Base-by-base conservation (phyloP, 225 moss, liverwort and hornwort species). In the Polytrichum commune region DNA sequence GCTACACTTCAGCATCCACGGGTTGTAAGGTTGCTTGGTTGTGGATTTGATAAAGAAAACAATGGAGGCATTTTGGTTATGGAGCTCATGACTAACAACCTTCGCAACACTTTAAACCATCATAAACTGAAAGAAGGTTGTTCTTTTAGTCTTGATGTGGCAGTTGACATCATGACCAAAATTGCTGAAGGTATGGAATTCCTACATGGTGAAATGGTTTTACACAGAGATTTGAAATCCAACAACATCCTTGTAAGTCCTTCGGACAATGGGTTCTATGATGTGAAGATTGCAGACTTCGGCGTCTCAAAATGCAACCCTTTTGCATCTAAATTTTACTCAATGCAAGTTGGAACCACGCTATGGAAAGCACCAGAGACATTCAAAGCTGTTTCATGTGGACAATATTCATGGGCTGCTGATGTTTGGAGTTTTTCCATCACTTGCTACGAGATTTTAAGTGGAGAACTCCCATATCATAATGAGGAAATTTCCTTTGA, bases 331-430 rank as follows among this genome's bases (percentile, higher is more conserved):
- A 62, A 63, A 18, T 75, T 54, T 26, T 62, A 62, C 63, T 54
- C 54, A 20, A 30, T 19, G 9, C 32, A 75, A 19, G 62, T 75
- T 5, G 75, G 75, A 55, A 33, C 75, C 29, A 69, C 62, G 16
- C 30, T 30, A 0, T 75, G 69, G 75, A 75, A 69, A 55, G 75
- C 75, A 10, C 75, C 75, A 4, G 75, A 75, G 75, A 69, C 69
- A 24, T 75, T 75, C 23, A 63, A 53, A 53, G 29, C 5, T n/a
- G 24, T 1, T 4, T 29, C 0, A 0, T 29, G 3, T 27, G 53
- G 62, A 18, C 63, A 53, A 25, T 75, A 75, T 19, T 75, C 75
- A 19, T 75, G 28, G 61, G 62, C 69, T 61, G 75, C 69, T 4
- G 75, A 75, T 2, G 75, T 67, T 8, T 74, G 74, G 74, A 74